Percentiles rank a stretch among this genome's conserved stretches.
phyloP scores from a whole-genome alignment of 2,329 filamentous ascomycete species.

The Claviceps cyperi region DNA sequence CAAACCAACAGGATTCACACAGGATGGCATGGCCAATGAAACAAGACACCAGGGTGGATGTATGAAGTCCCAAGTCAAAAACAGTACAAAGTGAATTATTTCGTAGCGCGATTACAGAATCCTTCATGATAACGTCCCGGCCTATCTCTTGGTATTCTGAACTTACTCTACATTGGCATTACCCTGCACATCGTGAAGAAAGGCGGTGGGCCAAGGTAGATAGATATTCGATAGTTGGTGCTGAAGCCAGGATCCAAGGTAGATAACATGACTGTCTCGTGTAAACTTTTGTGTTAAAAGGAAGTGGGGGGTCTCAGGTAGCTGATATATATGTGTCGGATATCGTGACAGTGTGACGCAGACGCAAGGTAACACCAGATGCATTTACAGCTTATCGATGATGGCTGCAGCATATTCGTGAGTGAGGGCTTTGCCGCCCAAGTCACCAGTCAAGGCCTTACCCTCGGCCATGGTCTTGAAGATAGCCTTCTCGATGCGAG shows the following conservation, averaged over 20 bases:
- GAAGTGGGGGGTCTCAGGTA: slow-evolving; percentile 4
- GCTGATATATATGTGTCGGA: neutral
- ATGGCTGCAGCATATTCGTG: slow-evolving; percentile 87
- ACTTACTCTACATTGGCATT: slow-evolving; percentile 16
- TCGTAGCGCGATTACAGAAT: slow-evolving; percentile 17
- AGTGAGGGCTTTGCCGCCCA: slow-evolving; percentile 93
- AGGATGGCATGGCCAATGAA: neutral
- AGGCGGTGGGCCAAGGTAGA: neutral
- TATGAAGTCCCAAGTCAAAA: neutral
- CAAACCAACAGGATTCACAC: too few relatives aligned
- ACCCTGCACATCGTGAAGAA: slow-evolving; percentile 9
- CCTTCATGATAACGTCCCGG: slow-evolving; percentile 9
- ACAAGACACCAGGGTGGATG: neutral
- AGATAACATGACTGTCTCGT: neutral
- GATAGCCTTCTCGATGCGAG: slow-evolving; percentile 83
- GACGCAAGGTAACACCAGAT: neutral
- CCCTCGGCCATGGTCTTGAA: slow-evolving; percentile 93
- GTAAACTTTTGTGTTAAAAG: neutral
- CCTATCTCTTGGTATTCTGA: slow-evolving; percentile 15
- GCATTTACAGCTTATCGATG: slow-evolving; percentile 51
- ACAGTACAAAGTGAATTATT: slow-evolving; percentile 1
- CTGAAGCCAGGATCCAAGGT: neutral
- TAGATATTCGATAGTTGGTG: slow-evolving; percentile 2
- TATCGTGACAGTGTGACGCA: neutral
- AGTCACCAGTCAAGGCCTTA: slow-evolving; percentile 88